A percentile compares a stretch with the other conserved stretches of the same genome.
phyloP scores from a whole-genome alignment of 2,329 filamentous ascomycete genomes.

The Epichloe uncinata region DNA sequence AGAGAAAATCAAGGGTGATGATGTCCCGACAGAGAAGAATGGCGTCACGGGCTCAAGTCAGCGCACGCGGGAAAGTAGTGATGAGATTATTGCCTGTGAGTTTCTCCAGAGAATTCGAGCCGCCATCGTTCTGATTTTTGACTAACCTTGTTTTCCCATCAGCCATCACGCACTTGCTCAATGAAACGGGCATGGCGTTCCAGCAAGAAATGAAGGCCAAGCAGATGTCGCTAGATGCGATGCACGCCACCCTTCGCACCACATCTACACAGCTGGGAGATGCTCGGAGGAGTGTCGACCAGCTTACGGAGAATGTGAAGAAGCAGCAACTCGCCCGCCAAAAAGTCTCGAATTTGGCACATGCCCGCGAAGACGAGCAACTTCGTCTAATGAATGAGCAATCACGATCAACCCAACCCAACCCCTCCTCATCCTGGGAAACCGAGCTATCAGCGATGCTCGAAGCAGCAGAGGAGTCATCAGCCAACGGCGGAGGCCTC shows the following conservation, averaged over 20 bases:
- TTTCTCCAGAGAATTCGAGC: constrained; percentile 10
- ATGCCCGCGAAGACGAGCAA: constrained; percentile 60
- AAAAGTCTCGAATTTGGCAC: constrained; percentile 65
- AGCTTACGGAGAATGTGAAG: constrained; percentile 51
- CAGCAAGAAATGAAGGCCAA: constrained; percentile 70
- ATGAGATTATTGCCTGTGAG: constrained; percentile 69
- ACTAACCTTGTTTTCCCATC: constrained; percentile 3
- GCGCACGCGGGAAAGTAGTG: constrained; percentile 56
- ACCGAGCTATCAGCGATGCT: constrained; percentile 36
- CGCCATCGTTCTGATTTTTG: not conserved
- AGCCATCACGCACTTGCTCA: constrained; percentile 75
- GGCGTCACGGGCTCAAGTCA: constrained; percentile 33
- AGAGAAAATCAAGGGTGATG: constrained; percentile 29
- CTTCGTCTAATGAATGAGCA: constrained; percentile 30
- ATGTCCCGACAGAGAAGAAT: constrained; percentile 30
- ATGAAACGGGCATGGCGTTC: constrained; percentile 66
- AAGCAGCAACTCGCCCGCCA: constrained; percentile 53
- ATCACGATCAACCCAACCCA: constrained; percentile 27
- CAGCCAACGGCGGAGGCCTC: constrained; percentile 21
- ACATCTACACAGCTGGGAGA: constrained; percentile 68
- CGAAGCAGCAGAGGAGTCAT: constrained; percentile 26
- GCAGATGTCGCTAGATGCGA: constrained; percentile 67
- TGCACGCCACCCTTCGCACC: constrained; percentile 69
- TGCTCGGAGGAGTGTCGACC: constrained; percentile 60
- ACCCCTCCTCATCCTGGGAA: constrained; percentile 38